Conservation (phyloP, 2,329 filamentous ascomycete species). For the Ceratocystis diversiconidia region DNA sequence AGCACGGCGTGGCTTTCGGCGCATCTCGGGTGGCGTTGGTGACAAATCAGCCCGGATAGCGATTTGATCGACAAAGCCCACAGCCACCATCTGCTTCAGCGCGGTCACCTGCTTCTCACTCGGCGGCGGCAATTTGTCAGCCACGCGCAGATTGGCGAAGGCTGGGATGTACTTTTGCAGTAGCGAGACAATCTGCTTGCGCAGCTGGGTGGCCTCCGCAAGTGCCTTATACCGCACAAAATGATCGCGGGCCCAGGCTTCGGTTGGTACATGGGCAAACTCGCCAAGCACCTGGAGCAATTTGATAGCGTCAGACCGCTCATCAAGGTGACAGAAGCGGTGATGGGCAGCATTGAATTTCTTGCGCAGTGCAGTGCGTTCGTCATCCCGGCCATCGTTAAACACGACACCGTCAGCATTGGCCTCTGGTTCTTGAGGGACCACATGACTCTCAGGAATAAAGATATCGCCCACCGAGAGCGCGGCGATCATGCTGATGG, state of each 20-base stretch:
- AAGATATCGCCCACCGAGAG: constrained; percentile 82
- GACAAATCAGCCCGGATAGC: constrained; percentile 84
- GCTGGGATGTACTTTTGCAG: constrained; percentile 41
- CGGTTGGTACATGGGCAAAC: constrained; percentile 59
- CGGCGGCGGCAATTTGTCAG: constrained; percentile 43
- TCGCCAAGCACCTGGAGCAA: constrained; percentile 77
- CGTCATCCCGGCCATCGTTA: constrained; percentile 58
- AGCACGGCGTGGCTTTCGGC: constrained; percentile 49
- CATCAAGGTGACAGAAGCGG: constrained; percentile 67
- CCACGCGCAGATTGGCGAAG: constrained; percentile 42
- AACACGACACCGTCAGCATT: constrained; percentile 38
- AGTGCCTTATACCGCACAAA: constrained; percentile 82
- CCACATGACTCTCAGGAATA: constrained; percentile 63
- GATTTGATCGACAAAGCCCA: constrained; percentile 87
- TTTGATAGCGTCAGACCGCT: constrained; percentile 77
- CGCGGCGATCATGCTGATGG: constrained; percentile 75
- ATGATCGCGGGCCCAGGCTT: constrained; percentile 64
- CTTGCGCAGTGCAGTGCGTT: constrained; percentile 47
- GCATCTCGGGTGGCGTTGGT: constrained; percentile 49
- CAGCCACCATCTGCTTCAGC: constrained; percentile 80
- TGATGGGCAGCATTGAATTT: constrained; percentile 58
- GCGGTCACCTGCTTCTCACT: constrained; percentile 58
- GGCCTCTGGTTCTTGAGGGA: constrained; percentile 38
- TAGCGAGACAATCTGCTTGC: constrained; percentile 68
- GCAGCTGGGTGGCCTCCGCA: constrained; percentile 70